phyloP scores from a whole-genome alignment of 2,329 filamentous ascomycete species.

The Colletotrichum falcatum region DNA sequence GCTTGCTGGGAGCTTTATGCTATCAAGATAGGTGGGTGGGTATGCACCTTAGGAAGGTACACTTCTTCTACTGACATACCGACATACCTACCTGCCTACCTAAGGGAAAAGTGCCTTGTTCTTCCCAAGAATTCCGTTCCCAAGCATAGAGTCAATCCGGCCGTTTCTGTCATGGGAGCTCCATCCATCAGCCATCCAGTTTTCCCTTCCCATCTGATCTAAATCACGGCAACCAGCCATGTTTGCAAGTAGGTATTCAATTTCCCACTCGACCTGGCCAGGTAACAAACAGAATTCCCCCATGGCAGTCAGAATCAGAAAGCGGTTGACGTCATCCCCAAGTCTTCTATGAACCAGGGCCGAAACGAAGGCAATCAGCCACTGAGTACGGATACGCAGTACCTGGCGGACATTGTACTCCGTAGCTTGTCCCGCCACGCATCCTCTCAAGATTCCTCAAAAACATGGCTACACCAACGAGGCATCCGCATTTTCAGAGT shows the following conservation, averaged over 20 bases:
- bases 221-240: not conserved
- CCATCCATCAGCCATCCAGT: not conserved
- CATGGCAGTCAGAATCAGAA: slow-evolving; percentile 16
- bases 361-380: slow-evolving; percentile 12
- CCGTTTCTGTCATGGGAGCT: not conserved
- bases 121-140: not conserved
- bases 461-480: slow-evolving; percentile 2
- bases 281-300: not conserved
- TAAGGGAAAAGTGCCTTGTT: slow-evolving; percentile 18
- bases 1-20: slow-evolving; percentile 2
- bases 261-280: not conserved
- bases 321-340: slow-evolving; percentile 33
- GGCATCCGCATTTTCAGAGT: not conserved
- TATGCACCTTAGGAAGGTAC: not conserved
- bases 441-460: not conserved
- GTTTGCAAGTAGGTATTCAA: not conserved
- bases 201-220: too few relatives aligned
- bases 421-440: not conserved
- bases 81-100: not conserved
- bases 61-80: not conserved
- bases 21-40: not conserved
- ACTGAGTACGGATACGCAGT: not conserved
- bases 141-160: slow-evolving; percentile 6
- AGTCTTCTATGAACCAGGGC: slow-evolving; percentile 25
- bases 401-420: not conserved